Conservation (phyloP, 208 protist species). For the Crithidia thermophila region DNA sequence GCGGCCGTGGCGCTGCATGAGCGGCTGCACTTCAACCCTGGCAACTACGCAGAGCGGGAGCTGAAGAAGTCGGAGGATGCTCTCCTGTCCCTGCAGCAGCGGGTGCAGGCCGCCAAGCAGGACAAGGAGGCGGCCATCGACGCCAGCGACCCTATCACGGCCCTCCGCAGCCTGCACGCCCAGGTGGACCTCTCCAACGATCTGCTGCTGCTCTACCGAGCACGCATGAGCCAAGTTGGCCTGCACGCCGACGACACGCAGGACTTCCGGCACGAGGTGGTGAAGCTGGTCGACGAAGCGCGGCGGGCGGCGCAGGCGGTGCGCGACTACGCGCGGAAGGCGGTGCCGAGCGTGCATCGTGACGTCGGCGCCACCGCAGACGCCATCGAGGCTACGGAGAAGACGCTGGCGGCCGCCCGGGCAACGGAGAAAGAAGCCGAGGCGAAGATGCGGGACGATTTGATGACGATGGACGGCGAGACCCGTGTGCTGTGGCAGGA, state of each 20-base stretch:
- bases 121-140: constrained; percentile 75
- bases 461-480: constrained; percentile 47
- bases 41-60: constrained; percentile 64
- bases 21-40: constrained; percentile 69
- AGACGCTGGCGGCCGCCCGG: constrained; percentile 39
- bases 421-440: constrained; percentile 44
- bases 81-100: constrained; percentile 62
- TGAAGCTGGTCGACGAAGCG: constrained; percentile 62
- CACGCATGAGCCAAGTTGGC: constrained; percentile 65
- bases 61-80: constrained; percentile 63
- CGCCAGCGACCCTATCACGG: constrained; percentile 47
- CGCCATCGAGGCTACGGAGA: constrained; percentile 25
- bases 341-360: constrained; percentile 51
- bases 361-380: constrained; percentile 46
- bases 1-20: constrained; percentile 77
- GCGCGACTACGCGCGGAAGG: constrained; percentile 36
- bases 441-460: constrained; percentile 21
- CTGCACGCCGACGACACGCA: constrained; percentile 67
- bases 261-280: constrained; percentile 47
- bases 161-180: constrained; percentile 62
- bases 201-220: constrained; percentile 80
- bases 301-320: constrained; percentile 40
- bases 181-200: constrained; percentile 89
- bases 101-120: constrained; percentile 49
- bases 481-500: constrained; percentile 54